A percentile compares a stretch with the other conserved stretches of the same genome.
These are phyloP conservation scores for Zanthoxylum bungeanum DNA, from an alignment of 345 rosid genomes.

Conservation along the genomic window DNA sequence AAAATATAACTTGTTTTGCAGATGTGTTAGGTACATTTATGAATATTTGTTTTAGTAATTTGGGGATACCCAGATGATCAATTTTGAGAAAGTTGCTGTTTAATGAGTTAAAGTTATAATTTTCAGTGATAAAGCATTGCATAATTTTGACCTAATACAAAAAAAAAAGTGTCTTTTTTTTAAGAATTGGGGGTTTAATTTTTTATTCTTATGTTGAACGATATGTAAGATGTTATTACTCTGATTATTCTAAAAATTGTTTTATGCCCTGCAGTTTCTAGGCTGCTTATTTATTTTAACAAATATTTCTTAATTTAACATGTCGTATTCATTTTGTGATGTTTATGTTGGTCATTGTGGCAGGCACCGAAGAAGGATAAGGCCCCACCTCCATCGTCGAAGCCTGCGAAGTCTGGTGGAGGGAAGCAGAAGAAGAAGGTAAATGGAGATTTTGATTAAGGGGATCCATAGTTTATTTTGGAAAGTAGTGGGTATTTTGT, in stretches of 20 bases:
- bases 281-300: background rate
- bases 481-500: background rate
- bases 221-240: background rate
- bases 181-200: background rate
- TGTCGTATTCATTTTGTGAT: background rate
- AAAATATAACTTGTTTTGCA: background rate
- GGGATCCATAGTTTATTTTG: background rate
- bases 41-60: background rate
- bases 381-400: slow-evolving; percentile 43
- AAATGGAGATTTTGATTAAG: background rate
- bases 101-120: background rate
- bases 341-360: background rate
- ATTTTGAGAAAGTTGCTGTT: background rate
- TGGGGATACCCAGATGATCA: background rate
- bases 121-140: background rate
- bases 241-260: background rate
- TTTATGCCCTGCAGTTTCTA: background rate
- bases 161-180: background rate
- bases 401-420: slow-evolving; percentile 43
- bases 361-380: slow-evolving; percentile 50
- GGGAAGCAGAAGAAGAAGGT: slow-evolving; percentile 54
- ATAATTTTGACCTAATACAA: background rate
- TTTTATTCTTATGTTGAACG: background rate
- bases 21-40: background rate
- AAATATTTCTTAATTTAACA: background rate